phyloP scores from a whole-genome alignment of 2,329 filamentous ascomycete species.

The Aspergillus sp. region DNA sequence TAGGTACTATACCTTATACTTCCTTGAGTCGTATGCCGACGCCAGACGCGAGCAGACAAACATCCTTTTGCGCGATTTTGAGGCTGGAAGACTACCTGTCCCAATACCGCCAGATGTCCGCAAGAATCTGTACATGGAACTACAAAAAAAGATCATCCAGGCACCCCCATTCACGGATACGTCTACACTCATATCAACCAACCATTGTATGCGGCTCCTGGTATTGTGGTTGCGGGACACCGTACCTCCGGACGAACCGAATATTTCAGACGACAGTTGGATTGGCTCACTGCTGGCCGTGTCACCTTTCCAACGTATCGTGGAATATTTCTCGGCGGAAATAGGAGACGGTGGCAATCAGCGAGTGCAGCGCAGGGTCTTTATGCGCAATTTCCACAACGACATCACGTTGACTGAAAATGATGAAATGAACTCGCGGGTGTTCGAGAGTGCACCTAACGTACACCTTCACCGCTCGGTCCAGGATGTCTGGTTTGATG shows the following conservation, averaged over 20 bases:
- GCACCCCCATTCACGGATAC: constrained; percentile 43
- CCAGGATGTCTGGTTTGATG: constrained; percentile 43
- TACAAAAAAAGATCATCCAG: constrained; percentile 40
- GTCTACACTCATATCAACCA: constrained; percentile 39
- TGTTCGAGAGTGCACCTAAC: constrained; percentile 34
- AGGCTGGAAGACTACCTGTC: constrained; percentile 39
- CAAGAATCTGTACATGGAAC: constrained; percentile 34
- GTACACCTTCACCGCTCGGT: constrained; percentile 33
- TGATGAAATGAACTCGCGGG: constrained; percentile 37
- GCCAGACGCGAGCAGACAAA: constrained; percentile 40
- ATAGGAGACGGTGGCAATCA: constrained; percentile 44
- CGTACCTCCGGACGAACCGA: constrained; percentile 34
- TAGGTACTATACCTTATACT: constrained; percentile 45
- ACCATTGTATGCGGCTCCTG: constrained; percentile 43
- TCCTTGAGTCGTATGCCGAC: constrained; percentile 40
- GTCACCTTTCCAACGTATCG: constrained; percentile 40
- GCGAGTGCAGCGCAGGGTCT: constrained; percentile 41
- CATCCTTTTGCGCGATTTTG: constrained; percentile 37
- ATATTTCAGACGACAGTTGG: constrained; percentile 36
- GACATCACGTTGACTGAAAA: constrained; percentile 39
- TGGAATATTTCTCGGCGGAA: constrained; percentile 46
- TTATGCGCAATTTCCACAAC: constrained; percentile 45
- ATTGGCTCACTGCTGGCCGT: constrained; percentile 42
- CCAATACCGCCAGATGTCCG: constrained; percentile 36
- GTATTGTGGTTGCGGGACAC: constrained; percentile 41